Conservation (phyloP, 495 filamentous ascomycete genomes). For the Penicillium goetzii region DNA sequence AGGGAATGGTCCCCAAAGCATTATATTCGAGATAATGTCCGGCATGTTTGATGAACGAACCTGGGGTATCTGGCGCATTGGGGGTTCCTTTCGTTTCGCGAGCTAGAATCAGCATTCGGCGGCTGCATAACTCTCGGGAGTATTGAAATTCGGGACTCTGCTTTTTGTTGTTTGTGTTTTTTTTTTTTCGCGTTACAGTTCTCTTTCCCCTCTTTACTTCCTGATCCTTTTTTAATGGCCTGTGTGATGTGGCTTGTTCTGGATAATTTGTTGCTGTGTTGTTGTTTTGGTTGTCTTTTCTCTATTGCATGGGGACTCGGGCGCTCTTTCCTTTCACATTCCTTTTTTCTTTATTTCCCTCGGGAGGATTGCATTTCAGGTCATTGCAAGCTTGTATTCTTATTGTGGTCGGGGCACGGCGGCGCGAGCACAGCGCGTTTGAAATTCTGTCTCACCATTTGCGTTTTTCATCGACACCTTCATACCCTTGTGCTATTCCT, state of each 20-base stretch:
- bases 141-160: conserved; percentile 43
- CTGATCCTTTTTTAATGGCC: conserved; percentile 8
- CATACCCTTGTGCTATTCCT: conserved; percentile 37
- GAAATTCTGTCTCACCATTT: conserved; percentile 35
- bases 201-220: conserved; percentile 5
- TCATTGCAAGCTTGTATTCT: conserved; percentile 41
- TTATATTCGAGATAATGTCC: conserved; percentile 47
- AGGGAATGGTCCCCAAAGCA: conserved; percentile 24
- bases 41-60: conserved; percentile 53
- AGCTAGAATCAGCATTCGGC: conserved; percentile 55
- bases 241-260: conserved; percentile 1
- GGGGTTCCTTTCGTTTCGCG: conserved; percentile 40
- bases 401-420: conserved; percentile 33
- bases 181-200: conserved; percentile 17
- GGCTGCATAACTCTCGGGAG: conserved; percentile 50
- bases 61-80: conserved; percentile 52
- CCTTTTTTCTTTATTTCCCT: conserved; percentile 35
- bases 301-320: conserved; percentile 44
- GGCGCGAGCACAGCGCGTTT: conserved; percentile 29
- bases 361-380: conserved; percentile 46
- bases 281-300: not conserved
- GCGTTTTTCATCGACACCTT: conserved; percentile 33
- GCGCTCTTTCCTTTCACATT: conserved; percentile 41
- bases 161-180: conserved; percentile 33
- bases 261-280: conserved; percentile 7